Evolutionary conservation across 352 stramenopile genomes (phyloP).

Genomic region (Phytophthora europaea): DNA sequence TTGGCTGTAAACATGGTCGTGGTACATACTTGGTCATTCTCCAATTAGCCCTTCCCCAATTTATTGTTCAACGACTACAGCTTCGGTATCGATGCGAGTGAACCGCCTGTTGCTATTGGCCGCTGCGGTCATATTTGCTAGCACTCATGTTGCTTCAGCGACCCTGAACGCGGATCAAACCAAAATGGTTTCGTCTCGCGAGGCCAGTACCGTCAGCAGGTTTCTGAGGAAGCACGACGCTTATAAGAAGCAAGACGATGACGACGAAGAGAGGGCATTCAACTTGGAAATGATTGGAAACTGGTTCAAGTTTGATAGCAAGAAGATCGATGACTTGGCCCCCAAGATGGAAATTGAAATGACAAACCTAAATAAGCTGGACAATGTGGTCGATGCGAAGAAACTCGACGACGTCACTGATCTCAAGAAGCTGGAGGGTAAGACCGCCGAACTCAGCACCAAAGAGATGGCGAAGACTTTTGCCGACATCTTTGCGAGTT

Average conservation of each 20-base stretch:
- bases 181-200: not conserved
- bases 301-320: not conserved
- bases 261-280: not conserved
- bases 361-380: not conserved
- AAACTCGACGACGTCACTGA: not conserved
- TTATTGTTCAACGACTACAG: not conserved
- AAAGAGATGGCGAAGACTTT: not conserved
- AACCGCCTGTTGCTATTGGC: not conserved
- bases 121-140: not conserved
- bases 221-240: not conserved
- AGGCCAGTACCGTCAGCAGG: not conserved
- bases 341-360: not conserved
- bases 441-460: not conserved
- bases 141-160: not conserved
- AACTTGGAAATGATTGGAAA: not conserved
- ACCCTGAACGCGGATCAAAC: not conserved
- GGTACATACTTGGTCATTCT: too few species aligned
- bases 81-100: not conserved
- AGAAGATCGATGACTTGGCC: not conserved
- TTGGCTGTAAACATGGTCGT: too few species aligned
- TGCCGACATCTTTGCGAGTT: not conserved
- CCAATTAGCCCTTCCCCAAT: too few species aligned
- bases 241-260: not conserved
- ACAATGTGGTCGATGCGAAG: slow-evolving; percentile 9
- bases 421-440: not conserved